A percentile compares a stretch with the other conserved stretches of the same genome.
phyloP scores from a whole-genome alignment of 225 moss, liverwort and hornwort species.

The Rhytidiadelphus loreus region DNA sequence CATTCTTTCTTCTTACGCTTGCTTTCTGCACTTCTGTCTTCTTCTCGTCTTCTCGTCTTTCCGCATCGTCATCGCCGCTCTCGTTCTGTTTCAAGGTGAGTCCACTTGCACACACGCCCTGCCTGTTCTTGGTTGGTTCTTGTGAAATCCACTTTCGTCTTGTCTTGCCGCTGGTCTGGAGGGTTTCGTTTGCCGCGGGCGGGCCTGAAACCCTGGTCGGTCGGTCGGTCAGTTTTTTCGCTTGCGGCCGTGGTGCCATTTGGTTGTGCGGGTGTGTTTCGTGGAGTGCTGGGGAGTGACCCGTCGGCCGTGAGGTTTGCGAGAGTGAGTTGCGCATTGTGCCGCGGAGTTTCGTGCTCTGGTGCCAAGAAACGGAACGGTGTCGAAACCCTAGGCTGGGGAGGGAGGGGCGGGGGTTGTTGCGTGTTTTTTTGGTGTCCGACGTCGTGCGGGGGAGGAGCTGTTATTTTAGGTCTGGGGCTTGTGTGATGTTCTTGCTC shows the following conservation, averaged over 20 bases:
- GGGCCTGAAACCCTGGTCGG: background rate
- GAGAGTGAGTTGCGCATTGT: background rate
- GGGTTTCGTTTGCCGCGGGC: no score
- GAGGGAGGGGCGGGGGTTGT: background rate
- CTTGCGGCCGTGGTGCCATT: background rate
- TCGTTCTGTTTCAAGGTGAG: background rate
- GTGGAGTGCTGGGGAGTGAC: background rate
- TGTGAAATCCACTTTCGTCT: background rate
- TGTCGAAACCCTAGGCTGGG: background rate
- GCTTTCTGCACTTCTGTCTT: background rate
- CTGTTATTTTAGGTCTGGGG: background rate
- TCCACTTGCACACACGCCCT: background rate
- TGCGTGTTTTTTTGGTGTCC: background rate
- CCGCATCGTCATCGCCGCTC: background rate
- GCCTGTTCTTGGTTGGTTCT: background rate
- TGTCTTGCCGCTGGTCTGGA: background rate
- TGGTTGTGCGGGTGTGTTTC: background rate
- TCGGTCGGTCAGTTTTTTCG: background rate
- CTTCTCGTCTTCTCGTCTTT: background rate
- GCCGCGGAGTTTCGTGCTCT: background rate
- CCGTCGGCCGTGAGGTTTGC: background rate
- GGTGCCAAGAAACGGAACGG: background rate
- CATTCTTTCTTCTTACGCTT: no score
- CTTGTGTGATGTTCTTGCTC: background rate
- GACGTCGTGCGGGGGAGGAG: background rate